Evolutionary conservation across 1,139 yeast genomes (phyloP), one percentile per base, ranked within the genome.

Genomic region (Hansenula lynferdii): DNA sequence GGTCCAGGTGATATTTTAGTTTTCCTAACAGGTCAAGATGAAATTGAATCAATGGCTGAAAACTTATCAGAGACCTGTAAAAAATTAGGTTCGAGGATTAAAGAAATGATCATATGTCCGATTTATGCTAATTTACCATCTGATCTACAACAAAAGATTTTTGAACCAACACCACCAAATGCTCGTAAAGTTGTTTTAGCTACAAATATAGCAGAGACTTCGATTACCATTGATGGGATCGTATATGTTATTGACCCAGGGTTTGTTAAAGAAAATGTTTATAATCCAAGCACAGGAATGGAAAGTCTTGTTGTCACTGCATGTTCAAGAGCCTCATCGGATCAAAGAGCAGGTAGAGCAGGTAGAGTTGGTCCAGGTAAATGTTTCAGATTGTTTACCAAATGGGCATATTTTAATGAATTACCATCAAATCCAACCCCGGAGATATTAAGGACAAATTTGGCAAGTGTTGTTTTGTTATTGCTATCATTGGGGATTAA

Each of bases 281-380:
- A 73, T 60, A 86, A 86, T 53, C 82, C 96, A 1, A 63, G 79
- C 8, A 78, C 92, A 0, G 96, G 96, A 2, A 86, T 92, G 90
- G 97, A 90, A 52, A 81, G 87, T 42, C 69, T 94, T 44, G 82
- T 83, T 12, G 89, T 87, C 1, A 78, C 78, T 0, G 92, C 96
- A 0, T 87, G 96, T 48, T 90, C 97, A 0, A 74, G 84, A 45
- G 98, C 98, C 0, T 86, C 95, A 26, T 97, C 97, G 0, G 90
- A 89, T 48, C 99, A 92, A 63, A 67, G 99, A 45, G 94, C 96
- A 1, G 98, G 98, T 41, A 76, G 98, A 63, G 98, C 97, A 0
- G 98, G 98, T 8, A 80, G 98, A 66, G 85, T 89, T 6, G 96
- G 96, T 0, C 95, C 97, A 0, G 98, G 98, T 0, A 89, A 87